Conservation (phyloP, 2,329 filamentous ascomycete species). For the Talaromyces sp. region DNA sequence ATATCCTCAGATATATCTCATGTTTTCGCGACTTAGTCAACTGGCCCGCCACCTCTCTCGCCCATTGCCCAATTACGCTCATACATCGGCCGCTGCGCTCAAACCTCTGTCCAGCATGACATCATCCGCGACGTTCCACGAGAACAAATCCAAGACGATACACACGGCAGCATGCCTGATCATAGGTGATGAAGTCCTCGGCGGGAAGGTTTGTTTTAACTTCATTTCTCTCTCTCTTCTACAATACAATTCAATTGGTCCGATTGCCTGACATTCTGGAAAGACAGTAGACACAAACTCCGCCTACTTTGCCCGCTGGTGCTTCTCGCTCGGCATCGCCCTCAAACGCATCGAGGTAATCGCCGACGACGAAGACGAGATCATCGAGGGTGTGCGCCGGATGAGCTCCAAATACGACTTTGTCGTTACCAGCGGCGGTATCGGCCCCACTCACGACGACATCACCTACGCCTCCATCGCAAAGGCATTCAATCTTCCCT, state of each 20-base stretch:
- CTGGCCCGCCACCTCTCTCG: conserved; percentile 67
- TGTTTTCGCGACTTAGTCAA: conserved; percentile 75
- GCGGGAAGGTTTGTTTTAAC: conserved; percentile 74
- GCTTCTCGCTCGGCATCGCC: conserved; percentile 61
- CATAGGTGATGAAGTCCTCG: conserved; percentile 95
- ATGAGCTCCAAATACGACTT: conserved; percentile 92
- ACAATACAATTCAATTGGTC: too few relatives aligned
- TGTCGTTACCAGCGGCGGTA: conserved; percentile 91
- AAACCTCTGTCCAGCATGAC: conserved; percentile 35
- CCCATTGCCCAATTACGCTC: conserved; percentile 56
- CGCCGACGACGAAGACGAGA: conserved; percentile 85
- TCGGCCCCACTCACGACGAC: conserved; percentile 97
- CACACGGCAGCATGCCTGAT: conserved; percentile 89
- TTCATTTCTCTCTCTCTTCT: background rate
- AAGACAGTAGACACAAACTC: conserved; percentile 66
- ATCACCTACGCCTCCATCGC: conserved; percentile 95
- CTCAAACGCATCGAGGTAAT: conserved; percentile 90
- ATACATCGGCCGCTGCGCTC: conserved; percentile 38
- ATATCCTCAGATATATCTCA: conserved; percentile 35
- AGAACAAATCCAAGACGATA: conserved; percentile 56
- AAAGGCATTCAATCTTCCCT: conserved; percentile 73
- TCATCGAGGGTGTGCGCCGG: conserved; percentile 76
- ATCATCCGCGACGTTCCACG: conserved; percentile 37
- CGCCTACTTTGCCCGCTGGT: conserved; percentile 62
- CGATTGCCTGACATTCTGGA: background rate